Conservation (phyloP, 495 filamentous ascomycete genomes). For the Symbiotaphrina buchneri region DNA sequence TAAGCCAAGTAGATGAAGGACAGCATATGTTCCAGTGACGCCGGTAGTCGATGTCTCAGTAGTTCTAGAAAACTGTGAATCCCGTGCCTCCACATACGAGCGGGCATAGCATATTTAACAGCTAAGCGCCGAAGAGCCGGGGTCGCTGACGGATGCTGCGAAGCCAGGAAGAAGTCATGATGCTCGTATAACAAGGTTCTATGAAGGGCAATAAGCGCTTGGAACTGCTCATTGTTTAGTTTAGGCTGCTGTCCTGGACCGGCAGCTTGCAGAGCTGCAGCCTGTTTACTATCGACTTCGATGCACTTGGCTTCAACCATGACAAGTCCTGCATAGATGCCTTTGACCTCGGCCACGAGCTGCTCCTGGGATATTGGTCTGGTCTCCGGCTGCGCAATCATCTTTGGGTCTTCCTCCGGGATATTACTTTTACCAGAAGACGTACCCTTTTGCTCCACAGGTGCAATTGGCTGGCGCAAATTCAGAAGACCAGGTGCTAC, state of each 20-base stretch:
- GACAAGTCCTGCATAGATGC: conserved; percentile 52
- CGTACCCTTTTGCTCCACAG: too few relatives aligned
- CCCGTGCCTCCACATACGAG: conserved; percentile 66
- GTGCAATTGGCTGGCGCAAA: too few relatives aligned
- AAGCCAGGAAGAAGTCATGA: conserved; percentile 63
- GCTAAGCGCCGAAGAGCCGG: conserved; percentile 32
- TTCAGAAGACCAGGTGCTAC: too few relatives aligned
- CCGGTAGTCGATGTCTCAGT: conserved; percentile 42
- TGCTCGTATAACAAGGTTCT: conserved; percentile 53
- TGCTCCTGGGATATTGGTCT: conserved; percentile 55
- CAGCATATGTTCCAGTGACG: conserved; percentile 55
- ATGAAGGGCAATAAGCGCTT: conserved; percentile 49
- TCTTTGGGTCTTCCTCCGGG: background rate
- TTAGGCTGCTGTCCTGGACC: conserved; percentile 11
- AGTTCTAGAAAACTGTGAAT: conserved; percentile 64
- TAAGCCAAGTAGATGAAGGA: conserved; percentile 66
- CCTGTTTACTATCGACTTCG: conserved; percentile 41
- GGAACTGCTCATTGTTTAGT: conserved; percentile 43
- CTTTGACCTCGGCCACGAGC: conserved; percentile 44
- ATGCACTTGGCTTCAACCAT: conserved; percentile 69
- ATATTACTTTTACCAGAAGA: too few relatives aligned
- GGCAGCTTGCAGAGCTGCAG: conserved; percentile 17
- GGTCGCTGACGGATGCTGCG: conserved; percentile 48
- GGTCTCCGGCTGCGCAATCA: conserved; percentile 29
- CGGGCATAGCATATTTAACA: conserved; percentile 57